A percentile compares a stretch with the other conserved stretches of the same genome.
phyloP scores from a whole-genome alignment of 202 grass and related monocot genomes.

The Eragrostis tef region DNA sequence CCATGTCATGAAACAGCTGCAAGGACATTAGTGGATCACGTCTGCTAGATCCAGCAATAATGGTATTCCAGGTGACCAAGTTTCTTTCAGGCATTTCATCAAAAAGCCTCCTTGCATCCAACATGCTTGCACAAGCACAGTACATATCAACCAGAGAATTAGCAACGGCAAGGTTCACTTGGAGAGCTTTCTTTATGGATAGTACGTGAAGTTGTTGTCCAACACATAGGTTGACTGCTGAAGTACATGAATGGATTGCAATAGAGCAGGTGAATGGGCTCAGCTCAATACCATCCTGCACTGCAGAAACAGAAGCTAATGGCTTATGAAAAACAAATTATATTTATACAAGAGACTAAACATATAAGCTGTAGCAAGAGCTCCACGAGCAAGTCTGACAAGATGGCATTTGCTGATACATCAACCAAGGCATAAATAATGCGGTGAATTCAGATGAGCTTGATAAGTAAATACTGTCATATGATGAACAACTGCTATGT shows the following conservation, averaged over 20 bases:
- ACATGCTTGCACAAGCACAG: constrained; percentile 48
- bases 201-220: constrained; percentile 57
- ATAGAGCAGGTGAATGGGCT: constrained; percentile 61
- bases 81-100: constrained; percentile 55
- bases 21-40: constrained; percentile 50
- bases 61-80: constrained; percentile 64
- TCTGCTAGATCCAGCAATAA: constrained; percentile 54
- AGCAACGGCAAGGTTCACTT: constrained; percentile 45
- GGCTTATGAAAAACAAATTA: constrained; percentile 22
- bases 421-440: not conserved
- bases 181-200: constrained; percentile 45
- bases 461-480: not conserved
- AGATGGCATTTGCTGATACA: constrained; percentile 12
- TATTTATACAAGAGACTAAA: constrained; percentile 15
- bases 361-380: constrained; percentile 1
- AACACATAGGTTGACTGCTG: constrained; percentile 30
- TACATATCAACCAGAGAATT: constrained; percentile 71
- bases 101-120: constrained; percentile 54
- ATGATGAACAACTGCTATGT: constrained; percentile 9
- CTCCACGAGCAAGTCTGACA: constrained; percentile 7
- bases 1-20: constrained; percentile 55
- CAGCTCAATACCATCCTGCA: constrained; percentile 54
- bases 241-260: constrained; percentile 50
- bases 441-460: not conserved
- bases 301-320: constrained; percentile 44